Percentiles rank a stretch among this genome's conserved stretches.
Evolutionary conservation across 1,284 basidiomycete genomes (phyloP).

Genomic region (Microbotryum violaceum): DNA sequence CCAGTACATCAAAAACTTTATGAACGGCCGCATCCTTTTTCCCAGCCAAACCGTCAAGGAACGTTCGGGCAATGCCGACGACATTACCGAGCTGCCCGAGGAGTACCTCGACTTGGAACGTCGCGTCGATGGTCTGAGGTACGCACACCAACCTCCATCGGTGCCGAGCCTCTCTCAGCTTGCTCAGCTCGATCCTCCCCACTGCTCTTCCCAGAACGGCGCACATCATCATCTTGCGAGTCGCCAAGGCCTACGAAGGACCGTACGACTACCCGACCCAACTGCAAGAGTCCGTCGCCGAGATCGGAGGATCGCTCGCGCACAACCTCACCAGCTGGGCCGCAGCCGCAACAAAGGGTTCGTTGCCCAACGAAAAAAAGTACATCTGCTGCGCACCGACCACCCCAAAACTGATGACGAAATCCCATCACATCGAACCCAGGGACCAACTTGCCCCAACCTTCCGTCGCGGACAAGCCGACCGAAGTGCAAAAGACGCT

Average conservation of each 20-base stretch:
- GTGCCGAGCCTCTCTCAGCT: too few relatives aligned
- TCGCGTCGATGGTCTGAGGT: conserved; percentile 83
- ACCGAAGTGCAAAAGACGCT: conserved; percentile 65
- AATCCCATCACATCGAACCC: not conserved
- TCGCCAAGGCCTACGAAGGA: conserved; percentile 54
- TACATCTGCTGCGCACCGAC: too few relatives aligned
- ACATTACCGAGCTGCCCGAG: conserved; percentile 91
- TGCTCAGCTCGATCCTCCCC: too few relatives aligned
- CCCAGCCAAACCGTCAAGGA: conserved; percentile 50
- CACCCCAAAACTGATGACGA: too few relatives aligned
- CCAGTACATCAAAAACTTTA: too few relatives aligned
- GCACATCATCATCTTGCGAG: conserved; percentile 71
- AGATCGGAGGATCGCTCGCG: conserved; percentile 52
- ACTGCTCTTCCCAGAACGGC: conserved; percentile 40
- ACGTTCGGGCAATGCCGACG: conserved; percentile 78
- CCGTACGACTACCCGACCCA: conserved; percentile 72
- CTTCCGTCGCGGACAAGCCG: conserved; percentile 50
- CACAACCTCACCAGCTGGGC: conserved; percentile 77
- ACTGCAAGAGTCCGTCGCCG: conserved; percentile 48
- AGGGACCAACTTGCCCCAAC: conserved; percentile 72
- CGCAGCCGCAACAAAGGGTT: conserved; percentile 69
- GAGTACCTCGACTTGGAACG: conserved; percentile 91
- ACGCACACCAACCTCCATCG: conserved; percentile 31
- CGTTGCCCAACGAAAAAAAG: conserved; percentile 1
- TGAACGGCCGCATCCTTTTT: not conserved